phyloP scores from a whole-genome alignment of 2,329 filamentous ascomycete genomes.

The Chaetomiaceae sp. region DNA sequence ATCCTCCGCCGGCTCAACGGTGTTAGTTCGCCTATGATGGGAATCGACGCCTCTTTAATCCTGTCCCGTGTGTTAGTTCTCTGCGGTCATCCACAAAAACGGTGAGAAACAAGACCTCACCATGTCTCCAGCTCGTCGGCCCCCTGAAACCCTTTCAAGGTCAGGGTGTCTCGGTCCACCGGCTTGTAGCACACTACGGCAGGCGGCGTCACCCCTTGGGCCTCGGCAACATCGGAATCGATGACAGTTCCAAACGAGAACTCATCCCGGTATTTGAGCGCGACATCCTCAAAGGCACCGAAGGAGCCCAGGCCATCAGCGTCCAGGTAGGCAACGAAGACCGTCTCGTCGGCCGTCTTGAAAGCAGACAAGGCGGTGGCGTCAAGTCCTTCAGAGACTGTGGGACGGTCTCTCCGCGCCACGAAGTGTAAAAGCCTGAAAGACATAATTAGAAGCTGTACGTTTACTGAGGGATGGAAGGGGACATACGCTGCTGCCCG shows the following conservation, averaged over 20 bases:
- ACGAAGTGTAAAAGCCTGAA: slow-evolving; percentile 27
- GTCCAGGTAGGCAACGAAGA: slow-evolving; percentile 31
- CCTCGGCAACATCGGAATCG: slow-evolving; percentile 4
- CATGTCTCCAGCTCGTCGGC: slow-evolving; percentile 27
- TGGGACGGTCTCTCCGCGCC: slow-evolving; percentile 27
- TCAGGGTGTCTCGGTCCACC: slow-evolving; percentile 28
- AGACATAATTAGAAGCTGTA: not conserved
- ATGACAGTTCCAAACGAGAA: slow-evolving; percentile 29
- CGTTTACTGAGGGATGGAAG: not conserved
- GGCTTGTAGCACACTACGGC: slow-evolving; percentile 28
- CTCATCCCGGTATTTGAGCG: slow-evolving; percentile 29
- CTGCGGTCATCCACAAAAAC: no score
- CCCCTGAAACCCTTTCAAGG: slow-evolving; percentile 17
- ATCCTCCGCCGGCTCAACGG: slow-evolving; percentile 31
- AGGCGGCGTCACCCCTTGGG: slow-evolving; percentile 19
- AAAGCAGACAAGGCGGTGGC: slow-evolving; percentile 25
- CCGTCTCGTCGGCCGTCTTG: slow-evolving; percentile 30
- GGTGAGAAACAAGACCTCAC: no score
- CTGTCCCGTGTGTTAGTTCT: not conserved
- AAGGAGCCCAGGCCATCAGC: slow-evolving; percentile 20
- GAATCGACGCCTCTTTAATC: slow-evolving; percentile 27
- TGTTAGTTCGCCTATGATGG: slow-evolving; percentile 33
- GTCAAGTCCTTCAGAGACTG: slow-evolving; percentile 19
- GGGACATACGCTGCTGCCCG: slow-evolving; percentile 21
- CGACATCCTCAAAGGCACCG: slow-evolving; percentile 26